These are phyloP conservation scores for Puccinia coronata DNA, from an alignment of 1,284 basidiomycete species.

Conservation along the genomic window DNA sequence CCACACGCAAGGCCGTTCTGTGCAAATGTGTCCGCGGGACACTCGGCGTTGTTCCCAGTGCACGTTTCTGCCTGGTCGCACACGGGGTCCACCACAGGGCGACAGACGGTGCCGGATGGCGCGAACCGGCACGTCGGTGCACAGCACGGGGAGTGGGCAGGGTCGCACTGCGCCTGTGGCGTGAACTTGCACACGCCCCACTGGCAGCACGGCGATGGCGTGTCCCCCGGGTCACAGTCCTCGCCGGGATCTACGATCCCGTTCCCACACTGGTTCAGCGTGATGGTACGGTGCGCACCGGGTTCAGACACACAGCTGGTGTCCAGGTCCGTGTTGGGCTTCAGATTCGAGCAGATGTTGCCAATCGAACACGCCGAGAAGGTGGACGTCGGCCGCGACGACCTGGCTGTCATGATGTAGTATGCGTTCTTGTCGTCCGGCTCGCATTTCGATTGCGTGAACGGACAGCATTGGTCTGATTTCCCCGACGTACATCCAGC, in stretches of 20 bases:
- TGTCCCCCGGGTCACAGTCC: constrained; percentile 57
- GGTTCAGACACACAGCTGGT: constrained; percentile 53
- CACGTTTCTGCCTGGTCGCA: constrained; percentile 57
- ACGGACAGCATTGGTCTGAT: constrained; percentile 55
- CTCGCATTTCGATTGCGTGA: constrained; percentile 53
- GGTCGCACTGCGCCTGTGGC: constrained; percentile 55
- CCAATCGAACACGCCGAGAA: constrained; percentile 55
- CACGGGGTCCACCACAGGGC: constrained; percentile 54
- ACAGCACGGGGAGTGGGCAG: constrained; percentile 55
- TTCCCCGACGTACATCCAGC: constrained; percentile 51
- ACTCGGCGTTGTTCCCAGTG: constrained; percentile 54
- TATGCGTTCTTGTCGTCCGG: constrained; percentile 53
- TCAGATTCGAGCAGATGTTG: constrained; percentile 55
- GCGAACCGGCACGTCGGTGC: constrained; percentile 54
- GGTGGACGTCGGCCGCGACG: constrained; percentile 19
- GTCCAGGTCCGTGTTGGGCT: constrained; percentile 34
- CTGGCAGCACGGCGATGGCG: constrained; percentile 55
- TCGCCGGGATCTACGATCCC: constrained; percentile 57
- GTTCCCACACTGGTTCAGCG: constrained; percentile 57
- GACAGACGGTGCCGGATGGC: constrained; percentile 53
- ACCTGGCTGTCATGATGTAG: constrained; percentile 54
- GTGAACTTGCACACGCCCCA: constrained; percentile 53
- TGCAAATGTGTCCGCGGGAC: constrained; percentile 54
- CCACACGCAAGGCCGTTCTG: constrained; percentile 55
- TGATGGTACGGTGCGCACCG: constrained; percentile 52